A percentile compares a stretch with the other conserved stretches of the same genome.
phyloP scores from a whole-genome alignment of 176 grass and related monocot genomes.

The Thinopyrum elongatum region DNA sequence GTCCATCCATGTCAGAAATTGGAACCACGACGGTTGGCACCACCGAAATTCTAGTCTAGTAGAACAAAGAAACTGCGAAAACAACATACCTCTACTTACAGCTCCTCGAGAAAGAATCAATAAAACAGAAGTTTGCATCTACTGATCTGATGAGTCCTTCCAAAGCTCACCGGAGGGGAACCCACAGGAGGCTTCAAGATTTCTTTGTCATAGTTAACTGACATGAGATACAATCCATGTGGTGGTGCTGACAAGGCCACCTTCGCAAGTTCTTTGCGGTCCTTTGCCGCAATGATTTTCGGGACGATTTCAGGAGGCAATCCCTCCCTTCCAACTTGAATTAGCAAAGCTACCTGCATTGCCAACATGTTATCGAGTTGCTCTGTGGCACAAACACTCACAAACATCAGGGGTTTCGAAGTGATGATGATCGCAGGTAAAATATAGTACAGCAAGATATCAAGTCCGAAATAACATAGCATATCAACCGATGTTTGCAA shows the following conservation, averaged over 20 bases:
- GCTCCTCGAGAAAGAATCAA: slow-evolving; percentile 37
- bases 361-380: neutral
- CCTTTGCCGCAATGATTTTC: slow-evolving; percentile 55
- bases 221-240: slow-evolving; percentile 85
- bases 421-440: neutral
- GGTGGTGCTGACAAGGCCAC: slow-evolving; percentile 72
- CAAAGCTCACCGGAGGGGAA: slow-evolving; percentile 70
- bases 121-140: slow-evolving; percentile 92
- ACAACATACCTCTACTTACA: neutral
- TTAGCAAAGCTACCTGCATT: slow-evolving; percentile 76
- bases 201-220: slow-evolving; percentile 76
- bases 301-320: slow-evolving; percentile 65
- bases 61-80: slow-evolving; percentile 3
- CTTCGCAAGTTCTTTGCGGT: slow-evolving; percentile 81
- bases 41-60: slow-evolving; percentile 1
- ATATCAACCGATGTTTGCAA: too few relatives aligned
- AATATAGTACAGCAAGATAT: neutral
- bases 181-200: slow-evolving; percentile 64
- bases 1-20: too few relatives aligned
- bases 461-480: neutral
- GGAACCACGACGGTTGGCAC: neutral
- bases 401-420: neutral
- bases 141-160: slow-evolving; percentile 61
- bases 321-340: slow-evolving; percentile 88
- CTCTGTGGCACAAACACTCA: neutral